Percentiles rank a stretch among this genome's conserved stretches.
Evolutionary conservation across 2,329 filamentous ascomycete species (phyloP).

Genomic region (Cryphonectria nitschkei): DNA sequence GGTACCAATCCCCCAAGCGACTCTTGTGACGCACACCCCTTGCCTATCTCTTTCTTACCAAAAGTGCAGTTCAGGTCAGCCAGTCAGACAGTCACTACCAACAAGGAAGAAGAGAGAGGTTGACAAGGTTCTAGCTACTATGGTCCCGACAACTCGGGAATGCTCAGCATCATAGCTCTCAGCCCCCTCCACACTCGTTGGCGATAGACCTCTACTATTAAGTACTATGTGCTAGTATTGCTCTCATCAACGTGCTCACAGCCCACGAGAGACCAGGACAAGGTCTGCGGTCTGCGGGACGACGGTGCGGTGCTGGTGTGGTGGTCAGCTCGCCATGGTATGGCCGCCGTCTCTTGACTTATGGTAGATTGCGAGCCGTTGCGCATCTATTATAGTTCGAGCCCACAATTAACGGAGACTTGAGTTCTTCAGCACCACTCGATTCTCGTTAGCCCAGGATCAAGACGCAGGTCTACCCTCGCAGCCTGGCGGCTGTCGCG

Average conservation of each 20-base stretch:
- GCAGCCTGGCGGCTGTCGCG: slow-evolving; percentile 17
- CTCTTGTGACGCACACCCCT: background rate
- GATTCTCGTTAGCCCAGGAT: slow-evolving; percentile 18
- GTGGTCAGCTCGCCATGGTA: slow-evolving; percentile 25
- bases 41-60: background rate
- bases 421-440: slow-evolving; percentile 10
- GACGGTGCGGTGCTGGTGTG: slow-evolving; percentile 3
- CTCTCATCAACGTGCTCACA: slow-evolving; percentile 1
- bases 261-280: slow-evolving; percentile 25
- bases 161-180: background rate
- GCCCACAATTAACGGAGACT: background rate
- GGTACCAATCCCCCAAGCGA: background rate
- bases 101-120: background rate
- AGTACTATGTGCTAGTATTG: background rate
- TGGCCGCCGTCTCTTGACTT: background rate
- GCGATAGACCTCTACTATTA: background rate
- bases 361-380: slow-evolving; percentile 16
- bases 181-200: background rate
- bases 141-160: slow-evolving; percentile 7
- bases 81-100: background rate
- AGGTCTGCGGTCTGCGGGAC: slow-evolving; percentile 26
- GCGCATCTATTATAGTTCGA: slow-evolving; percentile 7
- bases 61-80: background rate
- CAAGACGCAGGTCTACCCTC: background rate
- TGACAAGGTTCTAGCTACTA: background rate